phyloP scores from a whole-genome alignment of 805 yeast genomes.

The Hermanozyma aechmeae region DNA sequence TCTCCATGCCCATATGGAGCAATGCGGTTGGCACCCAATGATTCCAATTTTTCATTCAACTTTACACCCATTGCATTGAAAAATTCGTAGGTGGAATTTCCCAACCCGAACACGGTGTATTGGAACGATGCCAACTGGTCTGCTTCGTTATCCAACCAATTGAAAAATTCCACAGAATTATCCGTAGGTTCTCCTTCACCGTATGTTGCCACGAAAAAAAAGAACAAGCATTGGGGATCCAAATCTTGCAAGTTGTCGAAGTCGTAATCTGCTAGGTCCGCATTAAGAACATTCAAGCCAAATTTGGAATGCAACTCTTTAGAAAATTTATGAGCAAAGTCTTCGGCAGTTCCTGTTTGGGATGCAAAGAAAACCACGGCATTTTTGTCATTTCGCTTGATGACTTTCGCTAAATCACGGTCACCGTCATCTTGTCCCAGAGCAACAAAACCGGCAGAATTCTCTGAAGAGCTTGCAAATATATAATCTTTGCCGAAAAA shows the following conservation, averaged over 20 bases:
- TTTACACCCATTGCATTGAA: constrained; percentile 76
- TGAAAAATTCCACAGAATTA: constrained; percentile 75
- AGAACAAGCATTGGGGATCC: constrained; percentile 48
- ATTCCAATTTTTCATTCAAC: constrained; percentile 39
- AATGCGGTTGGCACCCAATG: constrained; percentile 63
- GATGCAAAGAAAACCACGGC: constrained; percentile 83
- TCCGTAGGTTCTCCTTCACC: constrained; percentile 99
- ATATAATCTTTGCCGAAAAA: constrained; percentile 53
- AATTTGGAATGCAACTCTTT: constrained; percentile 80
- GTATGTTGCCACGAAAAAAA: constrained; percentile 75
- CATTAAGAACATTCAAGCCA: constrained; percentile 74
- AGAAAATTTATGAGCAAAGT: constrained; percentile 82
- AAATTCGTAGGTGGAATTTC: constrained; percentile 90
- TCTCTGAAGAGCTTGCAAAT: constrained; percentile 27
- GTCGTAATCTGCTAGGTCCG: constrained; percentile 84
- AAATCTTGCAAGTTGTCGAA: constrained; percentile 65
- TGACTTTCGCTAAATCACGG: constrained; percentile 49
- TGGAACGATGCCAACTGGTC: constrained; percentile 48
- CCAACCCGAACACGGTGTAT: constrained; percentile 81
- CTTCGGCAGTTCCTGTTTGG: constrained; percentile 98
- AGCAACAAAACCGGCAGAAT: constrained; percentile 22
- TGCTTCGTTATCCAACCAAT: constrained; percentile 51
- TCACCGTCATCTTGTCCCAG: constrained; percentile 26
- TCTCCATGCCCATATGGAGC: constrained; percentile 89
- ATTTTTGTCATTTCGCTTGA: constrained; percentile 58